These are phyloP conservation scores for Lentinula sp. DNA, from an alignment of 768 basidiomycete genomes.

Conservation along the genomic window DNA sequence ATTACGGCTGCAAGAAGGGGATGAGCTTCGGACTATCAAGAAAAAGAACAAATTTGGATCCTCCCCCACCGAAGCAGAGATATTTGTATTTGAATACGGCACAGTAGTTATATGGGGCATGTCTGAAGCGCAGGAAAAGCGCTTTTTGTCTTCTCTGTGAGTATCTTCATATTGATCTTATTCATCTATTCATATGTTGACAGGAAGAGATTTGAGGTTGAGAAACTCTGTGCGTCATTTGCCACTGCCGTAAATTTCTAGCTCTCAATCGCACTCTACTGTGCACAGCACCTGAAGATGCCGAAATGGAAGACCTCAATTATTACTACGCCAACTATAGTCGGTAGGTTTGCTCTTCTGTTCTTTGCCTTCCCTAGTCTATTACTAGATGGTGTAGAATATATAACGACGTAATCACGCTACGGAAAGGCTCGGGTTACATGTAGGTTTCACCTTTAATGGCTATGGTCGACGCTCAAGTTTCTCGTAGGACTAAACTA, in stretches of 20 bases:
- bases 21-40: constrained; percentile 29
- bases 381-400: constrained; percentile 43
- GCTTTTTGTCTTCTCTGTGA: constrained; percentile 87
- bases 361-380: background rate
- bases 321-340: constrained; percentile 97
- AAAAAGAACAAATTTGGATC: constrained; percentile 66
- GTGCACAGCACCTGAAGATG: constrained; percentile 65
- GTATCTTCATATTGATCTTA: constrained; percentile 21
- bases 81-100: constrained; percentile 91
- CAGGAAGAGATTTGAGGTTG: constrained; percentile 93
- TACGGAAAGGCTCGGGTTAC: constrained; percentile 91
- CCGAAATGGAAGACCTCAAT: constrained; percentile 96
- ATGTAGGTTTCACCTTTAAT: constrained; percentile 52
- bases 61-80: constrained; percentile 69
- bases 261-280: background rate
- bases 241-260: background rate
- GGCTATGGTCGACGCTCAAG: background rate
- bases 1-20: constrained; percentile 34
- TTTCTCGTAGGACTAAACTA: constrained; percentile 75
- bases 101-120: constrained; percentile 98
- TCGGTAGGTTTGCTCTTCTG: constrained; percentile 43
- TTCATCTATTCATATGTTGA: background rate
- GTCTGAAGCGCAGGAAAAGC: constrained; percentile 87
- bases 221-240: constrained; percentile 59
- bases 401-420: constrained; percentile 95